Conservation (phyloP, 2,329 filamentous ascomycete genomes). For the Fusarium sp. region DNA sequence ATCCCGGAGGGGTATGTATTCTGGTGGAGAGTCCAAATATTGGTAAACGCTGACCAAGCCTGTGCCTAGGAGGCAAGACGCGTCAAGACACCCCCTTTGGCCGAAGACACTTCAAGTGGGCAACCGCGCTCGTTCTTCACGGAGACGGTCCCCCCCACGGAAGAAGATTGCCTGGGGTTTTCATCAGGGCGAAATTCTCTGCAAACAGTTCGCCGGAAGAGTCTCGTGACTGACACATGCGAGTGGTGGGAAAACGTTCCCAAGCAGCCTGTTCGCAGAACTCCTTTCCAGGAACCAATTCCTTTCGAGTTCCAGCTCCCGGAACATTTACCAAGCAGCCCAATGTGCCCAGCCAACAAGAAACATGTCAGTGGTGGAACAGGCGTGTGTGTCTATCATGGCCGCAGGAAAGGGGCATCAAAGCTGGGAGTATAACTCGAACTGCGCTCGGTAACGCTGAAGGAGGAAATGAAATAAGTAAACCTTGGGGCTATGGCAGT, state of each 20-base stretch:
- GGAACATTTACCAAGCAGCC: conserved; percentile 65
- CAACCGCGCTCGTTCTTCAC: conserved; percentile 60
- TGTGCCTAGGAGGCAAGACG: conserved; percentile 61
- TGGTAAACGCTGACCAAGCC: conserved; percentile 24
- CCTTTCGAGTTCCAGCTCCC: conserved; percentile 64
- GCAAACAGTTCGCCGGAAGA: conserved; percentile 41
- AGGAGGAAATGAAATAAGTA: not conserved
- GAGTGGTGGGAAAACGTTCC: conserved; percentile 57
- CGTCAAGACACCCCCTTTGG: conserved; percentile 61
- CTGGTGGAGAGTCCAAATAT: not conserved
- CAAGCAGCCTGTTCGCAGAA: conserved; percentile 38
- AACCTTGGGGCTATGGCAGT: not conserved
- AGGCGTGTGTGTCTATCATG: conserved; percentile 66
- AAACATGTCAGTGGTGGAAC: conserved; percentile 60
- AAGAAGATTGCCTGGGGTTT: conserved; percentile 10
- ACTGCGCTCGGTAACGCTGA: too few relatives aligned
- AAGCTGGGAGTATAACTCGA: conserved; percentile 3
- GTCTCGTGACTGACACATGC: conserved; percentile 43
- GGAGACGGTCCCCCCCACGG: conserved; percentile 53
- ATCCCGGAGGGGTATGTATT: conserved; percentile 54
- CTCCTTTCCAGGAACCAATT: conserved; percentile 27
- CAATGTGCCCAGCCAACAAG: conserved; percentile 64
- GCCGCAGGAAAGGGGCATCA: conserved; percentile 50
- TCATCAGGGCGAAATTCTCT: conserved; percentile 28
- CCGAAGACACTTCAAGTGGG: conserved; percentile 55